Base-by-base conservation (phyloP, 148 eudicot species). In the Vaccinium myrtillus region DNA sequence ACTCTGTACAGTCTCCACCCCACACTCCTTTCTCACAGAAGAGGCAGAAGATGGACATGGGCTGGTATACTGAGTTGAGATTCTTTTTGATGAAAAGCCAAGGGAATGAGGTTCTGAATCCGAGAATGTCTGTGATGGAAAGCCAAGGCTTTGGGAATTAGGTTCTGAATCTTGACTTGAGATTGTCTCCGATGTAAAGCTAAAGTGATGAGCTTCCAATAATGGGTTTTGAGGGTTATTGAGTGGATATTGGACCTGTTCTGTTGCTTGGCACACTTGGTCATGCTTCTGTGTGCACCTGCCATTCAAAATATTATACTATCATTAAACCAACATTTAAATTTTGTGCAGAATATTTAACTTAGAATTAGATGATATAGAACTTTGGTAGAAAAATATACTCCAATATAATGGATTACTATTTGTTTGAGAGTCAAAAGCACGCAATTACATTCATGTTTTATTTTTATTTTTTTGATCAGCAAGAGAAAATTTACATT, bases 271-370 rank as follows among this genome's bases (percentile, higher is more conserved):
- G 84, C 93, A 91, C 12, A 87, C 90, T 82, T 87, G 83, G 18
- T 80, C 86, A 32, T 43, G 16, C 86, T 90, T 88, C 87, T 91
- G 88, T 21, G 89, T 89, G 83, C 93, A 91, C 87, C 93, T 91
- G 86, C 53, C 46, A 50, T 25, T 53, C 65, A 50, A 74, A 48
- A 51, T 46, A 43, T 1, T 75, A 43, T 30, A 0, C 19, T 21
- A n/a, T 3, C 19, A 75, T 16, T 9, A 8, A 46, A 75, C 78
- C 0, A 21, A 8, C 13, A 39, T 21, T 75, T 19, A 6, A 6
- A 51, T 8, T 51, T 51, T 51, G 2, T 51, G 12, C 54, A 51
- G 1, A 51, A 51, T 10, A 10, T 1, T 51, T 2, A 10, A 51
- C 54, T 7, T 7, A 51, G 54, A 51, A 7, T 51, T 2, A 39